Percentiles rank a stretch among this genome's conserved stretches.
Evolutionary conservation across 768 basidiomycete genomes (phyloP).

Genomic region (Pisolithus tinctorius): DNA sequence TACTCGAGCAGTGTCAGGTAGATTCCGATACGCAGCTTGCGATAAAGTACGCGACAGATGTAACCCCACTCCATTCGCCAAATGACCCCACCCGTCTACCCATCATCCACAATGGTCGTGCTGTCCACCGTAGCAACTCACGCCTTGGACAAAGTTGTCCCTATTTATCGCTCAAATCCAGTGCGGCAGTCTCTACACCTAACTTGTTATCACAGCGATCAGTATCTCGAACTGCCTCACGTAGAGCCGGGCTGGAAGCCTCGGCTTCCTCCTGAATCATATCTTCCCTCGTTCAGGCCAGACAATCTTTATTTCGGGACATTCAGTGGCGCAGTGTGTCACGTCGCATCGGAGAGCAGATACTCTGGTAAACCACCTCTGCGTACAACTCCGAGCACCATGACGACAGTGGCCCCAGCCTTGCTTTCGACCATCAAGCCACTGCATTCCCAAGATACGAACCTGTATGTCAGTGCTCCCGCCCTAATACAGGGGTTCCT

Average conservation of each 20-base stretch:
- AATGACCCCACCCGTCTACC: too few species aligned
- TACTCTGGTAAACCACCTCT: conserved; percentile 44
- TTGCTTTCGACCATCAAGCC: conserved; percentile 14
- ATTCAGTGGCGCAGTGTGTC: conserved; percentile 26
- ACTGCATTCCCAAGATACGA: conserved; percentile 26
- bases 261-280: conserved; percentile 43
- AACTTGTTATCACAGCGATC: conserved; percentile 41
- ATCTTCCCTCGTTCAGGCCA: conserved; percentile 46
- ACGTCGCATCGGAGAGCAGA: conserved; percentile 12
- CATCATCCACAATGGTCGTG: too few species aligned
- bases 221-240: conserved; percentile 30
- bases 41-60: too few species aligned
- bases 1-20: too few species aligned
- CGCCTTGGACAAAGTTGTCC: conserved; percentile 24
- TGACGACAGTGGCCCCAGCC: conserved; percentile 4
- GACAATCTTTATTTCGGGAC: conserved; percentile 47
- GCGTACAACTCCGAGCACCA: conserved; percentile 24
- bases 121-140: too few species aligned
- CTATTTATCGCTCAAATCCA: conserved; percentile 28
- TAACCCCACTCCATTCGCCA: too few species aligned
- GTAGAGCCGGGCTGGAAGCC: conserved; percentile 34
- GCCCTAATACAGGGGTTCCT: conserved; percentile 27
- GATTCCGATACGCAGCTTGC: too few species aligned
- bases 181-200: conserved; percentile 56
- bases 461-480: conserved; percentile 34